Evolutionary conservation across 331 rosid genomes (phyloP).

Genomic region (Erythrophleum ivorense): DNA sequence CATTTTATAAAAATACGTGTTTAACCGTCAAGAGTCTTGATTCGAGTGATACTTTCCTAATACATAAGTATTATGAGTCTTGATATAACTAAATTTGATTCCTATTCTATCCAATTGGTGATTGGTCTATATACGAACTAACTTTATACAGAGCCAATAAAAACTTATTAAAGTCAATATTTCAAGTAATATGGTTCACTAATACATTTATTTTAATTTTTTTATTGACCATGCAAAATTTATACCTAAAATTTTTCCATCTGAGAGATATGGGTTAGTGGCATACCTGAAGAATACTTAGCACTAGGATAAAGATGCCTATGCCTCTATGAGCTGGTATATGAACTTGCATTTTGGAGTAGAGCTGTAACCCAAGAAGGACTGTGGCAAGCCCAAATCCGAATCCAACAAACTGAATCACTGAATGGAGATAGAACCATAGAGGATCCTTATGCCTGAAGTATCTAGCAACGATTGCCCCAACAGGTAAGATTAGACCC

Average conservation of each 20-base stretch:
- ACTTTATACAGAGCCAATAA: too few relatives aligned
- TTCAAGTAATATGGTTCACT: too few relatives aligned
- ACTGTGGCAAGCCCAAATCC: slow-evolving; percentile 77
- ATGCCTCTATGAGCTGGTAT: slow-evolving; percentile 69
- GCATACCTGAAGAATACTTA: slow-evolving; percentile 93
- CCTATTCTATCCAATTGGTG: too few relatives aligned
- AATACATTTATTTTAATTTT: not conserved
- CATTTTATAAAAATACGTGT: too few relatives aligned
- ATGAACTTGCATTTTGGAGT: slow-evolving; percentile 60
- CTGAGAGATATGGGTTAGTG: slow-evolving; percentile 12
- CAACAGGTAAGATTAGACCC: slow-evolving; percentile 87
- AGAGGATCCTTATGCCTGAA: slow-evolving; percentile 93
- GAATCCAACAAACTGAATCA: slow-evolving; percentile 81
- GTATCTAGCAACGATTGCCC: slow-evolving; percentile 94
- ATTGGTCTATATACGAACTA: too few relatives aligned
- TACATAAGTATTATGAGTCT: too few relatives aligned
- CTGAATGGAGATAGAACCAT: slow-evolving; percentile 92
- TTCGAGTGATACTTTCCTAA: too few relatives aligned
- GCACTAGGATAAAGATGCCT: slow-evolving; percentile 31
- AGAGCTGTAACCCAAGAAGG: slow-evolving; percentile 84
- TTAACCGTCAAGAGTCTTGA: too few relatives aligned
- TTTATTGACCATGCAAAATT: not conserved
- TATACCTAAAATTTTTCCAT: slow-evolving; percentile 49
- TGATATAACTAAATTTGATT: too few relatives aligned
- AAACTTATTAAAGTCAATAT: too few relatives aligned